A percentile compares a stretch with the other conserved stretches of the same genome.
Conservation (phyloP, 495 filamentous ascomycete genomes). For the Podospora anserina region DNA sequence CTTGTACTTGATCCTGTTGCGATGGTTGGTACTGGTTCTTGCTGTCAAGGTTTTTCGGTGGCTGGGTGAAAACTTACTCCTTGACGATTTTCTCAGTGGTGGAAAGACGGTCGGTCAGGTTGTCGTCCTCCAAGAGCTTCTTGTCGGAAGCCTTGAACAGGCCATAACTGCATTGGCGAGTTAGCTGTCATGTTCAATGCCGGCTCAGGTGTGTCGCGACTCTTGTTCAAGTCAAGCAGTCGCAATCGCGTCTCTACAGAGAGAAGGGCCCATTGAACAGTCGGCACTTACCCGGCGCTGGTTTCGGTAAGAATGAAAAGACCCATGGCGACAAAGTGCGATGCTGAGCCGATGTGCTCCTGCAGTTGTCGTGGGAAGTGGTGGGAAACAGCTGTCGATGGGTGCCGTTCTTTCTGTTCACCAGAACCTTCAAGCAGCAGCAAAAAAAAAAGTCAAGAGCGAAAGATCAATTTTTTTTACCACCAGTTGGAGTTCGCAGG, state of each 20-base stretch:
- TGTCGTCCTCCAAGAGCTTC: constrained; percentile 87
- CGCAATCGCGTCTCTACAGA: constrained; percentile 1
- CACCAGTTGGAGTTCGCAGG: constrained; percentile 29
- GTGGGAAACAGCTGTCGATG: constrained; percentile 32
- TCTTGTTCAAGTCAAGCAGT: constrained; percentile 2
- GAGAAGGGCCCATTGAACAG: constrained; percentile 17
- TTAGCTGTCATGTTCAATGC: constrained; percentile 14
- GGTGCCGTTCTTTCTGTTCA: constrained; percentile 30
- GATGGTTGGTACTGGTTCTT: constrained; percentile 14
- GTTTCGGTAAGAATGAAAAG: constrained; percentile 87
- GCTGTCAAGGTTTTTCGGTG: background rate
- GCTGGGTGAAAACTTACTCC: constrained; percentile 59
- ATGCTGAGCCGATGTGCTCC: constrained; percentile 25
- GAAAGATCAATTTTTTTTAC: constrained; percentile 35
- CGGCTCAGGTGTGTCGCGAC: background rate
- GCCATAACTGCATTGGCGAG: constrained; percentile 59
- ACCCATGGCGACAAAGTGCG: constrained; percentile 52
- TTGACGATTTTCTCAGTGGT: constrained; percentile 82
- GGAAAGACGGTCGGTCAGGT: constrained; percentile 66
- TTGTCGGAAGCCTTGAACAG: constrained; percentile 97
- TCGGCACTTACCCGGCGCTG: constrained; percentile 65
- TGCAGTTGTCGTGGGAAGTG: constrained; percentile 27
- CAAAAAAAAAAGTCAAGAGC: constrained; percentile 32
- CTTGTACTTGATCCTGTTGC: constrained; percentile 81
- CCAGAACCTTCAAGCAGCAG: constrained; percentile 20